Percentiles rank a stretch among this genome's conserved stretches.
These are phyloP conservation scores for Solanum pinnatisectum DNA, from an alignment of 257 asterid species.

Conservation along the genomic window DNA sequence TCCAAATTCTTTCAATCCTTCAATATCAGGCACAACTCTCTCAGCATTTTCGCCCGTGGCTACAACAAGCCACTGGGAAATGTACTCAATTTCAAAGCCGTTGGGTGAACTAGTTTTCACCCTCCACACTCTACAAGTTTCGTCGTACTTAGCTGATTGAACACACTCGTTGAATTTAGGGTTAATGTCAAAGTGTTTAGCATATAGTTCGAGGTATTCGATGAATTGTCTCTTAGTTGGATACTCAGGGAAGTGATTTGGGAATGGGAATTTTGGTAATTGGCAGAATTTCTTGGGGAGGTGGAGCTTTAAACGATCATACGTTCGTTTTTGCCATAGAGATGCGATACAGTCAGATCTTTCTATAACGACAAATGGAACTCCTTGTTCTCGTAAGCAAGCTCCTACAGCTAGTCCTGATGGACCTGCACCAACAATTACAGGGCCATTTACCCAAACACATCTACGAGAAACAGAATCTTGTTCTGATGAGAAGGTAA, in stretches of 20 bases:
- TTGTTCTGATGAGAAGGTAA: slow-evolving; percentile 17
- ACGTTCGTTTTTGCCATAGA: slow-evolving; percentile 80
- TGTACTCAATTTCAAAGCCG: slow-evolving; percentile 59
- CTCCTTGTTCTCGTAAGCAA: slow-evolving; percentile 56
- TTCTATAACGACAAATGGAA: slow-evolving; percentile 62
- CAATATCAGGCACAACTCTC: slow-evolving; percentile 57
- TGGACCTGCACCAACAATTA: slow-evolving; percentile 87
- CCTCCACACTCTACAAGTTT: slow-evolving; percentile 53
- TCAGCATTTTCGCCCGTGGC: slow-evolving; percentile 92
- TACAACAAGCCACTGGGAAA: slow-evolving; percentile 81
- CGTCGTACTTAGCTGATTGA: slow-evolving; percentile 69
- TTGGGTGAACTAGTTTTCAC: slow-evolving; percentile 28
- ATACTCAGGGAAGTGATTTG: slow-evolving; percentile 73
- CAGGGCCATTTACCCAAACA: slow-evolving; percentile 86
- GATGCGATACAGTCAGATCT: slow-evolving; percentile 84
- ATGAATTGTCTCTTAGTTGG: slow-evolving; percentile 65
- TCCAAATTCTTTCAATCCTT: slow-evolving; percentile 48
- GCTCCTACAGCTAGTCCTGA: slow-evolving; percentile 95
- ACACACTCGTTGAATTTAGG: slow-evolving; percentile 73
- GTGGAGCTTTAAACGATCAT: slow-evolving; percentile 76
- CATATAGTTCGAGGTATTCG: slow-evolving; percentile 61
- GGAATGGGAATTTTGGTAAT: slow-evolving; percentile 59
- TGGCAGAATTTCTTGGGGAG: slow-evolving; percentile 81
- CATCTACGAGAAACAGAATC: slow-evolving; percentile 43
- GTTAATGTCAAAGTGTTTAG: slow-evolving; percentile 34